phyloP scores from a whole-genome alignment of 73 alveolate genomes.

The Effrenium voratum region DNA sequence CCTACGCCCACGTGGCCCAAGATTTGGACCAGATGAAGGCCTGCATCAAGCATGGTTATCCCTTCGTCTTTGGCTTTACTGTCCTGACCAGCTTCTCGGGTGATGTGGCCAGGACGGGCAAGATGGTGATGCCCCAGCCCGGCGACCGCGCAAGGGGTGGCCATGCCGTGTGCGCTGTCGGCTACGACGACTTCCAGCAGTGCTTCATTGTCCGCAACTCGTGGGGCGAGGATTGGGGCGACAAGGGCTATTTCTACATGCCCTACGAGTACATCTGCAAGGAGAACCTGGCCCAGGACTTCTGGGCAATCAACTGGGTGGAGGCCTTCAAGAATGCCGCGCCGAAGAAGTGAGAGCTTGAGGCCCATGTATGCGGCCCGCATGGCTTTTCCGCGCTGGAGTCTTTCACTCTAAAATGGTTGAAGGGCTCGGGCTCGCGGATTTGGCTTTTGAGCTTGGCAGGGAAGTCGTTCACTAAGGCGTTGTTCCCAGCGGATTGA shows the following conservation, averaged over 20 bases:
- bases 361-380: too few relatives aligned
- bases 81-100: slow-evolving; percentile 58
- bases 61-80: slow-evolving; percentile 81
- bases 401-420: too few relatives aligned
- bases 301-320: slow-evolving; percentile 90
- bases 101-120: slow-evolving; percentile 55
- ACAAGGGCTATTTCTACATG: slow-evolving; percentile 93
- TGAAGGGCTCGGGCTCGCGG: too few relatives aligned
- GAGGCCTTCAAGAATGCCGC: slow-evolving; percentile 70
- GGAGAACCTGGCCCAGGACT: slow-evolving; percentile 56
- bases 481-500: too few relatives aligned
- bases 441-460: too few relatives aligned
- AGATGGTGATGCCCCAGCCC: slow-evolving; percentile 67
- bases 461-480: too few relatives aligned
- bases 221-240: slow-evolving; percentile 88
- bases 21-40: slow-evolving; percentile 36
- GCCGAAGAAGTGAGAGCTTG: slow-evolving; percentile 46
- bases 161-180: slow-evolving; percentile 79
- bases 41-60: slow-evolving; percentile 76
- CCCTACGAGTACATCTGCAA: slow-evolving; percentile 74
- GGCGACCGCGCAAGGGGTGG: slow-evolving; percentile 48
- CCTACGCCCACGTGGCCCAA: slow-evolving; percentile 68
- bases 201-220: slow-evolving; percentile 78
- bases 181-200: slow-evolving; percentile 83
- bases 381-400: too few relatives aligned